Percentiles rank a stretch among this genome's conserved stretches.
Evolutionary conservation across 73 alveolate genomes (phyloP).

Genomic region (Urostyla sp.): DNA sequence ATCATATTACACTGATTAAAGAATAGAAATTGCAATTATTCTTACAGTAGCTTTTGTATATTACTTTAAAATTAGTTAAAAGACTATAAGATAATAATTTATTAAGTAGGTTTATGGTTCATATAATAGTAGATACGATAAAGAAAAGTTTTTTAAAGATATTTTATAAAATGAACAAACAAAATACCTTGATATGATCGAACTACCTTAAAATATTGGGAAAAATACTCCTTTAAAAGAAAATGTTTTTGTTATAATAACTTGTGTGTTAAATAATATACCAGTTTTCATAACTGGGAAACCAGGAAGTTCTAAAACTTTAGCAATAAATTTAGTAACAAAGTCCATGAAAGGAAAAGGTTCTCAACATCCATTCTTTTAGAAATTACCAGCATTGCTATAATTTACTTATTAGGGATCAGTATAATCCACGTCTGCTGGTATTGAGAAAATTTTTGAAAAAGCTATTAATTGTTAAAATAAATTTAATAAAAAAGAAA

Average conservation of each 20-base stretch:
- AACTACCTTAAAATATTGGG: constrained; percentile 71
- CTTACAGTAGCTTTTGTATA: constrained; percentile 7
- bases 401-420: constrained; percentile 45
- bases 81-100: background rate
- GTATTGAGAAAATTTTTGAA: constrained; percentile 44
- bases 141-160: background rate
- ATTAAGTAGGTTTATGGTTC: background rate
- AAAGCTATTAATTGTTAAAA: constrained; percentile 54
- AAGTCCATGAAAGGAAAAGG: constrained; percentile 71
- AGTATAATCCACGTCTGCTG: constrained; percentile 52
- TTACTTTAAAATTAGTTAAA: background rate
- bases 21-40: constrained; percentile 1
- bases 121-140: background rate
- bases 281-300: constrained; percentile 85
- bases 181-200: constrained; percentile 60
- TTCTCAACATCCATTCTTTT: constrained; percentile 38
- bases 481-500: constrained; percentile 64
- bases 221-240: constrained; percentile 72
- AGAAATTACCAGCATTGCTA: constrained; percentile 17
- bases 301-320: constrained; percentile 87
- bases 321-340: constrained; percentile 73
- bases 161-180: constrained; percentile 53
- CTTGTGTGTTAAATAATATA: constrained; percentile 73
- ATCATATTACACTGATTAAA: background rate
- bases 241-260: constrained; percentile 77